Evolutionary conservation across 2,329 filamentous ascomycete genomes (phyloP), one percentile per base, ranked within the genome.

Genomic region (Verruconis gallopava): DNA sequence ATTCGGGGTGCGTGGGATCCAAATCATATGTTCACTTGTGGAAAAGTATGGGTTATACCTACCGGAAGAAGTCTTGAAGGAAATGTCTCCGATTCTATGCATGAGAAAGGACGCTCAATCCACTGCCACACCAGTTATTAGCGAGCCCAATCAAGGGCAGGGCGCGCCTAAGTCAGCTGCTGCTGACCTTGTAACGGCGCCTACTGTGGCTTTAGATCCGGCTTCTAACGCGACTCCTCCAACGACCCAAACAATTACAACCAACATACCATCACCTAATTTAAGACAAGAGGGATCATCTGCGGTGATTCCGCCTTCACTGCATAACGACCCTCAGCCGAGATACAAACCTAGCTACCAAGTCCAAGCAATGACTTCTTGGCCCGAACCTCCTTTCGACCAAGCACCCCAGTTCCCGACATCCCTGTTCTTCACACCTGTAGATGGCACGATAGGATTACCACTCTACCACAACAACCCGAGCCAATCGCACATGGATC

Each of bases 391-490:
- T n/a, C 3, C 35, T 21, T 11, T 28, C 4, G n/a, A n/a, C 5
- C 37, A 39, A 30, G 13, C 13, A 14, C 13, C n/a, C 14, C 30
- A 21, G 9, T n/a, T 25, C 12, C 21, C 37, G 19, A 12, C 37
- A 39, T 5, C 30, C 6, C 37, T 17, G 4, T 5, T 18, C 37
- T 2, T 5, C 28, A 5, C 18, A n/a, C 17, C 28, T 17, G 21
- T 39, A 20, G 37, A 14, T 12, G n/a, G 37, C 21, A 5, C 17
- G 37, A 3, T 25, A 9, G 21, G 37, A 2, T 15, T 30, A 30
- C 37, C 37, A 9, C 13, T 30, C 4, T 39, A 39, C 37, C 22
- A 39, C 37, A 39, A 22, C 21, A 39, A 39, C 15, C 22, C 21
- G 2, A 22, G 13, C 5, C n/a, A 17, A 12, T 39, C 37, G 11